phyloP scores from a whole-genome alignment of 1,284 basidiomycete species.

The Anthracocystis panici-leucophaei region DNA sequence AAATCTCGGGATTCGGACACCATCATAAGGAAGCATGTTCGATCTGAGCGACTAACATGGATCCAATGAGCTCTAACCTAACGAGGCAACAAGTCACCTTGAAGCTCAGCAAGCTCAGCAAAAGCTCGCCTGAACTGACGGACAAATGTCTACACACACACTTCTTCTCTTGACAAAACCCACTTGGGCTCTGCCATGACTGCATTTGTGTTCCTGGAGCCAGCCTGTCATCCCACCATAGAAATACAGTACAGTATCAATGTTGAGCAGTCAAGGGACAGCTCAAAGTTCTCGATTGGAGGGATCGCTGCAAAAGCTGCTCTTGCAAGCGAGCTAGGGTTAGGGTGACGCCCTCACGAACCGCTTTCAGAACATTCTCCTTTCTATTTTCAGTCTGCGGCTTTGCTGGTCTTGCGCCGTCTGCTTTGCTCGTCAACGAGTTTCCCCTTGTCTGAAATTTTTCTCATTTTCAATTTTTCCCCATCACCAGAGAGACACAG shows the following conservation, averaged over 20 bases:
- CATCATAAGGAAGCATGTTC: too few species aligned
- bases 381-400: conserved; percentile 3
- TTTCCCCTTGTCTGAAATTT: conserved; percentile 18
- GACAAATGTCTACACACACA: too few species aligned
- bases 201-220: background rate
- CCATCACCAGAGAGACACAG: conserved; percentile 8
- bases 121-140: too few species aligned
- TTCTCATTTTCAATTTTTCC: background rate
- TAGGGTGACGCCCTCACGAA: background rate
- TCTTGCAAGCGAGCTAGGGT: background rate
- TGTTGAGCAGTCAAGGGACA: too few species aligned
- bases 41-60: too few species aligned
- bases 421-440: background rate
- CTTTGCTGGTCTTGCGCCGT: background rate
- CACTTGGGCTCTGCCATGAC: too few species aligned
- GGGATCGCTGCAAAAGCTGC: background rate
- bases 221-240: too few species aligned
- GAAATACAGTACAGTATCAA: too few species aligned
- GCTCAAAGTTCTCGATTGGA: background rate
- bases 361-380: conserved; percentile 15
- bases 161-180: too few species aligned
- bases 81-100: too few species aligned
- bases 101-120: too few species aligned
- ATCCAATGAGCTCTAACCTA: too few species aligned
- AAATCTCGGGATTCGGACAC: conserved; percentile 7